Evolutionary conservation across 352 stramenopile species (phyloP).

Genomic region (Phytophthora brassicae): DNA sequence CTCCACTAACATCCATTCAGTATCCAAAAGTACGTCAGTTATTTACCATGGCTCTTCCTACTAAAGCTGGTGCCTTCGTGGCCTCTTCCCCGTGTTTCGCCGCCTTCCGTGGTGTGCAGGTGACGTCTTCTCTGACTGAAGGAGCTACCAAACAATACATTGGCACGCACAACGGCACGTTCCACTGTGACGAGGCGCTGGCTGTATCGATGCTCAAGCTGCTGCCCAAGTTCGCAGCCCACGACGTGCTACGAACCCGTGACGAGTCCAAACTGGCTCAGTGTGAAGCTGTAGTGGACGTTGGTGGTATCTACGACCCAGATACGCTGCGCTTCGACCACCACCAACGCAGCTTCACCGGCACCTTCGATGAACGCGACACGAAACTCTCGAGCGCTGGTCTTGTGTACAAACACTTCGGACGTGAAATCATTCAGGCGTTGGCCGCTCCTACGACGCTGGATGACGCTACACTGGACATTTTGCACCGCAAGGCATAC

Average conservation of each 20-base stretch:
- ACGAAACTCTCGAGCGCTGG: conserved; percentile 96
- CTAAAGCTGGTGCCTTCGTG: conserved; percentile 67
- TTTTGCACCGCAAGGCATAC: conserved; percentile 93
- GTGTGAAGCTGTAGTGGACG: conserved; percentile 96
- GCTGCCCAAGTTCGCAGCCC: conserved; percentile 85
- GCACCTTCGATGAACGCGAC: conserved; percentile 75
- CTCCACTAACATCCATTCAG: conserved; percentile 3
- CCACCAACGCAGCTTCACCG: conserved; percentile 94
- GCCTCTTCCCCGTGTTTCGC: conserved; percentile 58
- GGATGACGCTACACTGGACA: conserved; percentile 75
- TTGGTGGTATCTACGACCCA: conserved; percentile 95
- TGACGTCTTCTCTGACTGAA: conserved; percentile 48
- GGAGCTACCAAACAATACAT: conserved; percentile 93
- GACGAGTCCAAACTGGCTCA: conserved; percentile 90
- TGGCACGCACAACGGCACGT: conserved; percentile 96
- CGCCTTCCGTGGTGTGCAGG: conserved; percentile 54
- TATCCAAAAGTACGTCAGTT: neutral
- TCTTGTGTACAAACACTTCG: conserved; percentile 99
- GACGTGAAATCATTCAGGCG: conserved; percentile 92
- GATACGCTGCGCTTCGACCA: conserved; percentile 94
- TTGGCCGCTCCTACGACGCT: conserved; percentile 49
- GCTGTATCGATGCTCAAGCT: conserved; percentile 97
- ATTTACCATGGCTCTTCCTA: conserved; percentile 58
- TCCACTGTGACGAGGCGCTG: conserved; percentile 99
- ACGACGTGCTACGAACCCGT: conserved; percentile 86